These are phyloP conservation scores for Triticum monococcum DNA, from an alignment of 176 grass and related monocot genomes.

Conservation along the genomic window DNA sequence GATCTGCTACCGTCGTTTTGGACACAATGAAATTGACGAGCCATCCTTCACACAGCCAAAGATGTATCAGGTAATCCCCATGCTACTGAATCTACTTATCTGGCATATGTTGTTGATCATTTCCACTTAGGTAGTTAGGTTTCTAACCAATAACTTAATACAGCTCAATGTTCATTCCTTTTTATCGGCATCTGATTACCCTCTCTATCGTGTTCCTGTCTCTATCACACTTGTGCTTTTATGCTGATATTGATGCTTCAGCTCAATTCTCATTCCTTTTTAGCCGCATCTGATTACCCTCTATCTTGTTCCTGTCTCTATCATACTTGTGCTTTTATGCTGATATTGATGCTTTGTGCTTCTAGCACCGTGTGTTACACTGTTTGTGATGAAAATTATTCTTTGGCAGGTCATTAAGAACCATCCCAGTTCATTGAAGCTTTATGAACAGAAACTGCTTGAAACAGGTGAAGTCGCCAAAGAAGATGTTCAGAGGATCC, in stretches of 20 bases:
- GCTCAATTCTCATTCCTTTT: neutral
- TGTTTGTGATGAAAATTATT: conserved; percentile 24
- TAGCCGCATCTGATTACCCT: neutral
- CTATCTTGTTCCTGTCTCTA: neutral
- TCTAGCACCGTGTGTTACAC: neutral
- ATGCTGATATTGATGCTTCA: conserved; percentile 11
- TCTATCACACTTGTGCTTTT: neutral
- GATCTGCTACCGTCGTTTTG: conserved; percentile 88
- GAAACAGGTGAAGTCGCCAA: conserved; percentile 64
- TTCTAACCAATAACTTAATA: too few relatives aligned
- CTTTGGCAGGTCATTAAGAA: conserved; percentile 76
- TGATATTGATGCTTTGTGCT: conserved; percentile 14
- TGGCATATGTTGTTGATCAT: neutral
- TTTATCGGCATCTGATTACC: neutral
- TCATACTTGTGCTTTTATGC: conserved; percentile 5
- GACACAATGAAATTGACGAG: conserved; percentile 96
- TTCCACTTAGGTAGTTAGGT: neutral
- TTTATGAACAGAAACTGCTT: conserved; percentile 83
- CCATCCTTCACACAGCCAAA: conserved; percentile 98
- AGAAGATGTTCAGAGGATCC: conserved; percentile 71
- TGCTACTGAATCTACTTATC: conserved; percentile 5
- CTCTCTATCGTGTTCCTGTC: neutral
- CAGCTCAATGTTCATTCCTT: neutral
- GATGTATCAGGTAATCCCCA: conserved; percentile 82
- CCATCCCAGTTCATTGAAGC: conserved; percentile 76